These are phyloP conservation scores for Isochrysis galbana DNA, from an alignment of 78 protist genomes.

Conservation along the genomic window DNA sequence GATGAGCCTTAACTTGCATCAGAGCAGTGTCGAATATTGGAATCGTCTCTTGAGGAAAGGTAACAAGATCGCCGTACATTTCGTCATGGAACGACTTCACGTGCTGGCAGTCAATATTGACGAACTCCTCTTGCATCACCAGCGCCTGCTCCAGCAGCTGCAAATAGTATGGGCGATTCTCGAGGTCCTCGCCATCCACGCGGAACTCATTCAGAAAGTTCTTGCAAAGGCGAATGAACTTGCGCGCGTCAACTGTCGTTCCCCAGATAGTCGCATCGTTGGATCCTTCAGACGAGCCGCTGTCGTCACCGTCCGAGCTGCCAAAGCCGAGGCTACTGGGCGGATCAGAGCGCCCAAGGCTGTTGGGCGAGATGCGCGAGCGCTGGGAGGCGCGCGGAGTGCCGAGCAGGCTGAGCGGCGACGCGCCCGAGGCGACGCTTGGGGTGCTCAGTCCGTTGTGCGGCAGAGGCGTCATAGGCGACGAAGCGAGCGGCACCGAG, in stretches of 20 bases:
- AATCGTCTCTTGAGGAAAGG: not conserved
- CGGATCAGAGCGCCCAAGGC: not conserved
- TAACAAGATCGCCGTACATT: slow-evolving; percentile 5
- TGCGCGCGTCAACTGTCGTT: not conserved
- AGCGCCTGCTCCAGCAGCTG: not conserved
- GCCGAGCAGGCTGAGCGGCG: not conserved
- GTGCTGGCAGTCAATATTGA: slow-evolving; percentile 55
- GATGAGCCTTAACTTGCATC: not conserved
- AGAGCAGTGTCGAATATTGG: not conserved
- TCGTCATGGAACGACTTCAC: slow-evolving; percentile 16
- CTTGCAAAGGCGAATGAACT: too few species aligned
- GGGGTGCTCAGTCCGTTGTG: not conserved
- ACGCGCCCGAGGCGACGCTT: not conserved
- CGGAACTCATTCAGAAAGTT: not conserved
- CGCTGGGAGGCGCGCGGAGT: not conserved
- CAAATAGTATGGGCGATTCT: not conserved
- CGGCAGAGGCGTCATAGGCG: not conserved
- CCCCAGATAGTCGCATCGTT: slow-evolving; percentile 3
- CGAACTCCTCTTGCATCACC: not conserved
- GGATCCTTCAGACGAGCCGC: not conserved
- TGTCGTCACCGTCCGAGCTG: not conserved
- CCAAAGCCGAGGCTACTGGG: not conserved
- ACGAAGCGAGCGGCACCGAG: not conserved
- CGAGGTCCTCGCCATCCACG: too few species aligned
- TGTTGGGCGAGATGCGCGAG: not conserved